Conservation (phyloP, 1,284 basidiomycete species). For the Pseudozyma hubeiensis region DNA sequence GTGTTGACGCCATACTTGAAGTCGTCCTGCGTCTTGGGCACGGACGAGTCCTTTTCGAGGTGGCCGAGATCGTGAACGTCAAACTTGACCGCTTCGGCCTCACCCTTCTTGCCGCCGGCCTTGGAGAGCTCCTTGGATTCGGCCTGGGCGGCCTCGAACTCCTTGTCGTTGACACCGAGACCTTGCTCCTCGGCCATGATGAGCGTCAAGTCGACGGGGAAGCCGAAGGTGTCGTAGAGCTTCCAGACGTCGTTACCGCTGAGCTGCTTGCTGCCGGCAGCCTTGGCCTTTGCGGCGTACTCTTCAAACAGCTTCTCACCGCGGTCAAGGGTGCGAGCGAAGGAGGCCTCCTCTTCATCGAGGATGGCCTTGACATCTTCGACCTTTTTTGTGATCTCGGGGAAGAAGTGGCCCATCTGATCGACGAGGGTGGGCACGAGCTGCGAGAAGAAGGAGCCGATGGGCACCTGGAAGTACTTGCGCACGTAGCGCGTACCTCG, state of each 20-base stretch:
- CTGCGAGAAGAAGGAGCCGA: conserved; percentile 94
- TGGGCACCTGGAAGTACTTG: conserved; percentile 93
- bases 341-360: conserved; percentile 96
- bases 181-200: conserved; percentile 97
- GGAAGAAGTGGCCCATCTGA: conserved; percentile 89
- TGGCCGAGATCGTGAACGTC: conserved; percentile 94
- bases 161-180: conserved; percentile 84
- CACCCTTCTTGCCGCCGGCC: conserved; percentile 77
- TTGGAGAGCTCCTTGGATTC: conserved; percentile 92
- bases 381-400: conserved; percentile 86
- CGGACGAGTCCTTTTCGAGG: conserved; percentile 81
- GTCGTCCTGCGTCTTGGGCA: conserved; percentile 94
- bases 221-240: conserved; percentile 97
- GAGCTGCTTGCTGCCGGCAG: conserved; percentile 77
- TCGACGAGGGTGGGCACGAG: conserved; percentile 89
- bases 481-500: conserved; percentile 92
- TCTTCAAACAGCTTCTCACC: conserved; percentile 96
- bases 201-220: conserved; percentile 94
- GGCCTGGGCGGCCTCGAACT: conserved; percentile 89
- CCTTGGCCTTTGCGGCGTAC: conserved; percentile 80
- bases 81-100: conserved; percentile 78
- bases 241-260: conserved; percentile 95
- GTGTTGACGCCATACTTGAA: conserved; percentile 82
- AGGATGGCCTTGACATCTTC: conserved; percentile 93
- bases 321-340: conserved; percentile 93